phyloP scores from a whole-genome alignment of 108 stramenopile species.

The Cyclotella choctawhatcheeana region DNA sequence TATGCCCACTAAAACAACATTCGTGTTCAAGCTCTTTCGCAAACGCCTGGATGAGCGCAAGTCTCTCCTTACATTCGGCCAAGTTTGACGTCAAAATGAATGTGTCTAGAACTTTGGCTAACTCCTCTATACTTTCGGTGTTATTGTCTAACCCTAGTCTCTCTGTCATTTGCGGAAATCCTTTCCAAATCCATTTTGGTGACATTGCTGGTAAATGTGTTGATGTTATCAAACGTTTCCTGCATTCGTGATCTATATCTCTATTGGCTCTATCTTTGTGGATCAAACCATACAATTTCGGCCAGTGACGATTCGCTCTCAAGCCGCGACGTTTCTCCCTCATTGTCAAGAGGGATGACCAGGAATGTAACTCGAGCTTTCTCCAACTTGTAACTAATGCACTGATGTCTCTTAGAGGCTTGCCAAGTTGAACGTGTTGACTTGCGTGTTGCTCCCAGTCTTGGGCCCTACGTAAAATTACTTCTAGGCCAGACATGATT shows the following conservation, averaged over 20 bases:
- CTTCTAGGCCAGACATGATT: constrained; percentile 91
- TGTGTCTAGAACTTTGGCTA: constrained; percentile 77
- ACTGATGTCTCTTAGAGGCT: constrained; percentile 69
- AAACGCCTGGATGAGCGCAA: constrained; percentile 65
- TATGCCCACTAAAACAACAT: constrained; percentile 22
- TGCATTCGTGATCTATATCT: neutral
- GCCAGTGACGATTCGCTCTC: constrained; percentile 66
- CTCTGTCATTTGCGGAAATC: constrained; percentile 32
- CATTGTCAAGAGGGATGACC: constrained; percentile 71
- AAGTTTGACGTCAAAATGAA: constrained; percentile 82
- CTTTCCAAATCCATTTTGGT: constrained; percentile 84
- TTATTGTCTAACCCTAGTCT: constrained; percentile 20
- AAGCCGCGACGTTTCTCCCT: constrained; percentile 56
- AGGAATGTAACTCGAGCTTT: constrained; percentile 92
- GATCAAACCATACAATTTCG: constrained; percentile 59
- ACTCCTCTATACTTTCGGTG: constrained; percentile 51
- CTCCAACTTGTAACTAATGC: constrained; percentile 91
- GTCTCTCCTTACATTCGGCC: constrained; percentile 70
- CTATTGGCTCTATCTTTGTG: constrained; percentile 20
- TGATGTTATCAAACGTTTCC: too few relatives aligned
- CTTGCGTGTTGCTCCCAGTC: constrained; percentile 98
- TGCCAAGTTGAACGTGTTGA: constrained; percentile 76
- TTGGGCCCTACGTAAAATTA: constrained; percentile 87
- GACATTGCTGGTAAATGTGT: constrained; percentile 7
- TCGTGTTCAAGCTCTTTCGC: constrained; percentile 50